A percentile compares a stretch with the other conserved stretches of the same genome.
These are phyloP conservation scores for Lotus japonicus DNA, from an alignment of 306 rosid genomes.

Conservation along the genomic window DNA sequence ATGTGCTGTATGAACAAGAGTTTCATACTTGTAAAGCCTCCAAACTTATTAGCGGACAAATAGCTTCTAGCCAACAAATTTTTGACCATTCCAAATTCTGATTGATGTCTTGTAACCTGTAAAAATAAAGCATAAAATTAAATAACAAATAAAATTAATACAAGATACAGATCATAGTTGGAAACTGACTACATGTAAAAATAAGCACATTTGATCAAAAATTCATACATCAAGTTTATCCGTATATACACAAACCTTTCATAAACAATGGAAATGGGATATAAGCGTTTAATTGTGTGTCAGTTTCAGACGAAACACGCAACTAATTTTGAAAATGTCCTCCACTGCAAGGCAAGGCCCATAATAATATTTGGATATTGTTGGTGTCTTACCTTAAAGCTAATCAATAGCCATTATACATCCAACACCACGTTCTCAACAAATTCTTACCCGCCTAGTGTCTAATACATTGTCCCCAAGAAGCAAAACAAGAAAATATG, in stretches of 20 bases:
- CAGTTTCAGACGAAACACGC: no score
- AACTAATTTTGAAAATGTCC: no score
- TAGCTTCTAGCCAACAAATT: slow-evolving; percentile 32
- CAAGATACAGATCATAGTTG: background rate
- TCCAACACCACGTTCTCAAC: background rate
- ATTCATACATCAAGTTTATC: background rate
- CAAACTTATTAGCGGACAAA: slow-evolving; percentile 31
- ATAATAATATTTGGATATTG: background rate
- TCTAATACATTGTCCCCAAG: background rate
- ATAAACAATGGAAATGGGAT: no score
- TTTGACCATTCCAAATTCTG: slow-evolving; percentile 33
- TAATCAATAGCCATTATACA: no score
- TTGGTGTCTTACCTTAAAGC: no score
- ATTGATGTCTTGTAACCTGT: slow-evolving; percentile 59
- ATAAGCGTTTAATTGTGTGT: background rate
- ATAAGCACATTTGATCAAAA: background rate
- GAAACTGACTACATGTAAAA: background rate
- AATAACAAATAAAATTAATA: background rate
- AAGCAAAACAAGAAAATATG: background rate
- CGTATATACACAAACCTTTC: background rate
- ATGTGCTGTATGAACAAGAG: background rate
- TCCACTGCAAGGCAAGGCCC: background rate
- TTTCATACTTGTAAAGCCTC: slow-evolving; percentile 43
- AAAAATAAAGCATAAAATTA: slow-evolving; percentile 17
- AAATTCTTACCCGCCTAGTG: background rate